phyloP scores from a whole-genome alignment of 1,284 basidiomycete species.

The Xerocomus minutiporus region DNA sequence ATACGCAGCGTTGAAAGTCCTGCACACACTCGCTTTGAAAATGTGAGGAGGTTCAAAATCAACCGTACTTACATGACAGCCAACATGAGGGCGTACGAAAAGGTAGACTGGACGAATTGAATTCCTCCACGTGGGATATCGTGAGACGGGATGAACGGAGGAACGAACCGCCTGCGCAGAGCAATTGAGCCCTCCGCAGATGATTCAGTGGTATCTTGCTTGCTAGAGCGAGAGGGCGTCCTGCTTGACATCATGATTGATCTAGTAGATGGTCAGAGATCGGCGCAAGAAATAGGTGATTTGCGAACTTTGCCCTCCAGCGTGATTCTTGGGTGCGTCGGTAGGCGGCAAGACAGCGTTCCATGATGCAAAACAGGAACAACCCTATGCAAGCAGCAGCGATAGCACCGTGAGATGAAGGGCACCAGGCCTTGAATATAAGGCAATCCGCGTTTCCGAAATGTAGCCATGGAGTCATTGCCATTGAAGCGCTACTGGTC shows the following conservation, averaged over 20 bases:
- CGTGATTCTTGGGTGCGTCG: slow-evolving; percentile 47
- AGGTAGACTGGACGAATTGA: slow-evolving; percentile 51
- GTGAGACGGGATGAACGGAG: slow-evolving; percentile 56
- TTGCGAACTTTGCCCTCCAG: slow-evolving; percentile 57
- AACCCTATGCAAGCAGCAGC: slow-evolving; percentile 72
- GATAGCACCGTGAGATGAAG: slow-evolving; percentile 61
- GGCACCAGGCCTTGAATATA: slow-evolving; percentile 66
- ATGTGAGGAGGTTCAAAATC: background rate
- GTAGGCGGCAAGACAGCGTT: slow-evolving; percentile 60
- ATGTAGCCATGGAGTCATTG: slow-evolving; percentile 62
- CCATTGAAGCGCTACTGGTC: slow-evolving; percentile 15
- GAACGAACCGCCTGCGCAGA: slow-evolving; percentile 32
- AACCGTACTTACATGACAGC: slow-evolving; percentile 57
- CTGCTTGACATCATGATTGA: background rate
- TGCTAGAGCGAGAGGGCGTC: background rate
- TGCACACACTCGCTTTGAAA: slow-evolving; percentile 27
- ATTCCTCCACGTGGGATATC: slow-evolving; percentile 61
- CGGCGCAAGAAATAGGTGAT: background rate
- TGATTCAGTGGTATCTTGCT: background rate
- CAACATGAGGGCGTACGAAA: slow-evolving; percentile 64
- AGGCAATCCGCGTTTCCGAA: slow-evolving; percentile 60
- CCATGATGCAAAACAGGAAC: slow-evolving; percentile 60
- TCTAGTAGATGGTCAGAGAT: slow-evolving; percentile 11
- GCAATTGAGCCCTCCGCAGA: background rate
- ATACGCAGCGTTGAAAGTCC: slow-evolving; percentile 71